Percentiles rank a stretch among this genome's conserved stretches.
Evolutionary conservation across 352 stramenopile genomes (phyloP).

Genomic region (Phytopythium oedochilum): DNA sequence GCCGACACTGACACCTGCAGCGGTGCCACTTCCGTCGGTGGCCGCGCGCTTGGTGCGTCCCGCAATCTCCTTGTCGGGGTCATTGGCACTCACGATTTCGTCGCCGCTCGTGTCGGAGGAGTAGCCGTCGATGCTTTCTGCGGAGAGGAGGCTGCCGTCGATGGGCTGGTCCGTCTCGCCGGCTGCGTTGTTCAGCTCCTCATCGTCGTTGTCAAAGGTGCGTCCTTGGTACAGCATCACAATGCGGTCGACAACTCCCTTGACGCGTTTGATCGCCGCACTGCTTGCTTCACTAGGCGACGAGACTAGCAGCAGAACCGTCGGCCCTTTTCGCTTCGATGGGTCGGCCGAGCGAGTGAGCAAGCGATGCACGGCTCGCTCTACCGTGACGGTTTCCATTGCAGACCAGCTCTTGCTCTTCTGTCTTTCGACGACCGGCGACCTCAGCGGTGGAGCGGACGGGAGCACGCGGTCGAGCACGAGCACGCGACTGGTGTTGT

Average conservation of each 20-base stretch:
- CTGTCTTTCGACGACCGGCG: neutral
- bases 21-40: neutral
- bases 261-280: neutral
- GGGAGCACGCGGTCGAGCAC: conserved; percentile 1
- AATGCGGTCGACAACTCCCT: conserved; percentile 2
- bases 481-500: conserved; percentile 1
- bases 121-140: neutral
- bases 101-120: conserved; percentile 3
- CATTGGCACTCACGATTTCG: conserved; percentile 3
- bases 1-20: neutral
- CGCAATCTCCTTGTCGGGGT: conserved; percentile 1
- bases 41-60: neutral
- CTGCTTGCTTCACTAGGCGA: neutral
- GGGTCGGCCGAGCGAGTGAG: neutral
- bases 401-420: neutral
- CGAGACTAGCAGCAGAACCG: neutral
- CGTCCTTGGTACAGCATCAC: neutral
- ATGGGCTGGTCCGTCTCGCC: neutral
- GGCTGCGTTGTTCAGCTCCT: neutral
- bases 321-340: neutral
- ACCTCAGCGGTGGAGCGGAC: too few species aligned
- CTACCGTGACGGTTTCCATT: neutral
- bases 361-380: neutral
- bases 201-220: neutral
- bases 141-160: neutral